Conservation (phyloP, 2,329 filamentous ascomycete species). For the Hypoxylon sp. region DNA sequence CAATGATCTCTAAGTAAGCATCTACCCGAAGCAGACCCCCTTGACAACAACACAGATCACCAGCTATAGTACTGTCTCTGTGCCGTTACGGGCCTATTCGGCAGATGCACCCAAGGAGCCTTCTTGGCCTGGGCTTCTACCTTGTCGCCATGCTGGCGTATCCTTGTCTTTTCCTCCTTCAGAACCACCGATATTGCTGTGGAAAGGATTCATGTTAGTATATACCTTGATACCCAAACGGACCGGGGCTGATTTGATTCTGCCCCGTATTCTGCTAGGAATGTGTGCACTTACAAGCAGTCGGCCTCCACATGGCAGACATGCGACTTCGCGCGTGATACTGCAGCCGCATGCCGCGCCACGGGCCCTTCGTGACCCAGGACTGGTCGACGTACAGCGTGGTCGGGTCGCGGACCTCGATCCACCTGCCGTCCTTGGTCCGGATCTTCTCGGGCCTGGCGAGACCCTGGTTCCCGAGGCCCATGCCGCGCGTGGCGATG, state of each 20-base stretch:
- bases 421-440: constrained; percentile 77
- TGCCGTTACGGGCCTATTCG: constrained; percentile 82
- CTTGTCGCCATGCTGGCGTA: constrained; percentile 81
- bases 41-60: constrained; percentile 66
- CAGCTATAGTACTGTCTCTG: constrained; percentile 93
- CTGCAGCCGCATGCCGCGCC: constrained; percentile 65
- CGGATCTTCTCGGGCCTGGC: constrained; percentile 65
- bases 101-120: constrained; percentile 87
- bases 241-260: no score
- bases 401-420: constrained; percentile 77
- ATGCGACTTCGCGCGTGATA: constrained; percentile 79
- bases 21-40: background rate
- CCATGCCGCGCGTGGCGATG: constrained; percentile 84
- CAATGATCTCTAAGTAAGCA: no score
- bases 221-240: no score
- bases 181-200: constrained; percentile 81
- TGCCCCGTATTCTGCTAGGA: no score
- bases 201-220: background rate
- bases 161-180: constrained; percentile 92
- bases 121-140: constrained; percentile 77
- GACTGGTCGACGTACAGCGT: constrained; percentile 90
- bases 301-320: constrained; percentile 73
- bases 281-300: constrained; percentile 70
- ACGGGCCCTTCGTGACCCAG: constrained; percentile 84
- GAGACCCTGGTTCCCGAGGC: constrained; percentile 63